phyloP scores from a whole-genome alignment of 2,329 filamentous ascomycete genomes.

The Sarocladium kiliense region DNA sequence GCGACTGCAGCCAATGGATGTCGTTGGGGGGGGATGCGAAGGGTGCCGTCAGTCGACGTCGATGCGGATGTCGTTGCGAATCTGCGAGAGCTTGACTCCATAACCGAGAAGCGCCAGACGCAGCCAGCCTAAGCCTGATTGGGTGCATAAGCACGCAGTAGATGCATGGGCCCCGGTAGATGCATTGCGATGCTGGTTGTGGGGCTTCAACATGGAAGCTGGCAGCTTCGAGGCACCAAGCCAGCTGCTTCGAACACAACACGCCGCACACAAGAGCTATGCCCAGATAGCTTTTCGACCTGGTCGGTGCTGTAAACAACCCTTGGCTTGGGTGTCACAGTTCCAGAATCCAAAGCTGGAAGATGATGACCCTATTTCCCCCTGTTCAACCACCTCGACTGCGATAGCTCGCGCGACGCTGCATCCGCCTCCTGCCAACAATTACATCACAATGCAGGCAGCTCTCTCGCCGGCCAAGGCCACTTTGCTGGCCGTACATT shows the following conservation, averaged over 20 bases:
- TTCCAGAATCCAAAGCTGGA: background rate
- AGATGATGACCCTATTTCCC: background rate
- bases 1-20: slow-evolving; percentile 1
- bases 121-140: background rate
- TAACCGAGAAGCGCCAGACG: background rate
- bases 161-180: background rate
- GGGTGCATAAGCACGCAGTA: background rate
- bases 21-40: background rate
- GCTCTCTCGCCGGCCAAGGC: slow-evolving; percentile 61
- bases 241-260: background rate
- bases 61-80: background rate
- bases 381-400: background rate
- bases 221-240: background rate
- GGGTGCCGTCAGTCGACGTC: background rate
- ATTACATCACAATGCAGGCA: slow-evolving; percentile 2
- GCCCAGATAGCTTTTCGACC: background rate
- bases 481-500: slow-evolving; percentile 66
- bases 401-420: background rate
- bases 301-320: background rate
- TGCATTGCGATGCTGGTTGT: background rate
- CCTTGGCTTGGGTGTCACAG: too few relatives aligned
- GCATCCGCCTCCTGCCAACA: background rate
- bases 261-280: background rate
- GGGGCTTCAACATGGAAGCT: background rate
- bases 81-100: background rate